Evolutionary conservation across 2,329 filamentous ascomycete species (phyloP), one percentile per base, ranked within the genome.

Genomic region (Apiospora marii): DNA sequence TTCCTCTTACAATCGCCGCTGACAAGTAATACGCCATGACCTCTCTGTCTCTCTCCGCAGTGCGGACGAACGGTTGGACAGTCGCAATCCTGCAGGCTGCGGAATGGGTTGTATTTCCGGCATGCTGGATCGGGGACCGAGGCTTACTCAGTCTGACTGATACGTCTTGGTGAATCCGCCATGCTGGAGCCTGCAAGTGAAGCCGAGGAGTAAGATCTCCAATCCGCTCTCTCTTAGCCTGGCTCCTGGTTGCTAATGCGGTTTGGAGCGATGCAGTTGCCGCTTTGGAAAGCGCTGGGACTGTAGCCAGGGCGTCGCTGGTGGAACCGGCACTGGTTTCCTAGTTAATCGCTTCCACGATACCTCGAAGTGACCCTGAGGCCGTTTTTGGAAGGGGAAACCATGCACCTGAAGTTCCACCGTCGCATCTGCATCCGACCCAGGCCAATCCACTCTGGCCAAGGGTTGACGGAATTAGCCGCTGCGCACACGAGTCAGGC

Each of bases 341-440:
- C 51, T 34, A 8, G 51, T 34, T 58, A 14, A 58, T 34, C 27
- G 16, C 49, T 27, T 10, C 24, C 10, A 37, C 37, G 37, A 37
- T 53, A 8, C 6, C 27, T 53, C 49, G 14, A 34, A 27, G 14
- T 14, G 16, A 30, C 27, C 27, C 16, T 37, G 53, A n/a, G 10
- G 30, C 16, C 10, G 19, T 16, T n/a, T 37, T 22, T 61, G 30
- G 49, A 30, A 53, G 16, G 27, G 51, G 27, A 34, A 30, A 10
- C 53, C 53, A 37, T 61, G 53, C 53, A 37, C 27, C 53, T 37
- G 53, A 61, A 64, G 58, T 64, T 13, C 58, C 58, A 41, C 30
- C 30, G 10, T 14, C 22, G 24, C 24, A 30, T 34, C 16, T 19
- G 27, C 37, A 37, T 37, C 37, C 27, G 27, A 30, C 27, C 37